These are phyloP conservation scores for Dentipellis sp. DNA, from an alignment of 768 basidiomycete species.

Conservation along the genomic window DNA sequence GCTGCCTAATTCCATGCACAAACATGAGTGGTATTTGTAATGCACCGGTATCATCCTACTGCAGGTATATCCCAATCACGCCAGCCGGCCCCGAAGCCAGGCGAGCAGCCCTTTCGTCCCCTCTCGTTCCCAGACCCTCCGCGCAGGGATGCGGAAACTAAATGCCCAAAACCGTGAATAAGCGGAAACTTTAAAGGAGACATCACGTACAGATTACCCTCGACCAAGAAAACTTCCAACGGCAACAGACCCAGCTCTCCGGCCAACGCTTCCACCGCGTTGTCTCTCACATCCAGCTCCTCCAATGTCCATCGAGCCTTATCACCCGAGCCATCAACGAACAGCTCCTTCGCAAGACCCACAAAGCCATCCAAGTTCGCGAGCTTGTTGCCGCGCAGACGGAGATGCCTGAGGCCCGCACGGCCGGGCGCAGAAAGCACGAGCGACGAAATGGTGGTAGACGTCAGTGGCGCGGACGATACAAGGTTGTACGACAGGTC, in stretches of 20 bases:
- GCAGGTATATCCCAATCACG: slow-evolving; percentile 20
- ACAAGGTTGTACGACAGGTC: slow-evolving; percentile 72
- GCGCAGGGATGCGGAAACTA: slow-evolving; percentile 75
- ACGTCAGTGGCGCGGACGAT: slow-evolving; percentile 41
- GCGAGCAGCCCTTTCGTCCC: slow-evolving; percentile 74
- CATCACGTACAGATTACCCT: slow-evolving; percentile 67
- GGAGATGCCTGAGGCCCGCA: slow-evolving; percentile 55
- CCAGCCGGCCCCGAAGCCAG: slow-evolving; percentile 71
- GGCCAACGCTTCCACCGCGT: slow-evolving; percentile 63
- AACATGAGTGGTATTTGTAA: too few relatives aligned
- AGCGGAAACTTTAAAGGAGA: neutral
- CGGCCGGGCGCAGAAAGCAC: slow-evolving; percentile 32
- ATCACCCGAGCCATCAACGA: slow-evolving; percentile 41
- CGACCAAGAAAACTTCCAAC: slow-evolving; percentile 74
- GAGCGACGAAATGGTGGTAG: slow-evolving; percentile 38
- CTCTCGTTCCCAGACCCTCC: slow-evolving; percentile 81
- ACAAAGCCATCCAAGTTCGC: slow-evolving; percentile 53
- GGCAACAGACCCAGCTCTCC: slow-evolving; percentile 67
- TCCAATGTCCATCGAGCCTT: slow-evolving; percentile 58
- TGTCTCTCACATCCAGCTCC: slow-evolving; percentile 76
- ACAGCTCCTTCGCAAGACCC: slow-evolving; percentile 43
- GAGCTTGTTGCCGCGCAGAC: slow-evolving; percentile 61
- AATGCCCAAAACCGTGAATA: neutral
- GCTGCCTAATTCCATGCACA: too few relatives aligned
- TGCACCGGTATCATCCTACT: neutral